phyloP scores from a whole-genome alignment of 73 alveolate genomes.

The Paraurostyla sp. region DNA sequence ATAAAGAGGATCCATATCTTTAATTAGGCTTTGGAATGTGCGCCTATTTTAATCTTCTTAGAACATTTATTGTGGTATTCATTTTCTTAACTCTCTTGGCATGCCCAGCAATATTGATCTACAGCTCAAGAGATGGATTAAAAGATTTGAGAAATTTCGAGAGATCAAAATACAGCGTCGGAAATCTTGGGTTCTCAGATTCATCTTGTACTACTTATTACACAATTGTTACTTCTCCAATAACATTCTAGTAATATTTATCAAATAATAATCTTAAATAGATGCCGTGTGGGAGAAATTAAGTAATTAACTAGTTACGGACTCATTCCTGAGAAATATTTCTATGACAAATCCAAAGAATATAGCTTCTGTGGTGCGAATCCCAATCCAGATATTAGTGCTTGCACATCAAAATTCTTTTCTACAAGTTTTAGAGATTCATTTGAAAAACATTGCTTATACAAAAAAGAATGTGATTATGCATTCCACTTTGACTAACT shows the following conservation, averaged over 20 bases:
- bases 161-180: slow-evolving; percentile 22
- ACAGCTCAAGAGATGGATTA: neutral
- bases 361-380: neutral
- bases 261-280: neutral
- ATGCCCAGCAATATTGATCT: neutral
- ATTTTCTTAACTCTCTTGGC: slow-evolving; percentile 22
- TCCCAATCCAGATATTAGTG: neutral
- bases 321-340: slow-evolving; percentile 1
- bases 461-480: neutral
- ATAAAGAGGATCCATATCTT: slow-evolving; percentile 42
- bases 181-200: slow-evolving; percentile 56
- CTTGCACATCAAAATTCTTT: neutral
- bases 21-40: slow-evolving; percentile 55
- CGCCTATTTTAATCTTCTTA: slow-evolving; percentile 46
- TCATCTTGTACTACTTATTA: slow-evolving; percentile 37
- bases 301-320: neutral
- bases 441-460: neutral
- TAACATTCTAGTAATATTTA: slow-evolving; percentile 29
- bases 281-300: slow-evolving; percentile 44
- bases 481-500: neutral
- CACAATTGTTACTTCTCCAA: neutral
- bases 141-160: neutral
- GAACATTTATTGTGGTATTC: slow-evolving; percentile 6
- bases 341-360: neutral
- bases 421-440: neutral